A percentile compares a stretch with the other conserved stretches of the same genome.
These are phyloP conservation scores for Takashimella koratensis DNA, from an alignment of 1,284 basidiomycete species.

Conservation along the genomic window DNA sequence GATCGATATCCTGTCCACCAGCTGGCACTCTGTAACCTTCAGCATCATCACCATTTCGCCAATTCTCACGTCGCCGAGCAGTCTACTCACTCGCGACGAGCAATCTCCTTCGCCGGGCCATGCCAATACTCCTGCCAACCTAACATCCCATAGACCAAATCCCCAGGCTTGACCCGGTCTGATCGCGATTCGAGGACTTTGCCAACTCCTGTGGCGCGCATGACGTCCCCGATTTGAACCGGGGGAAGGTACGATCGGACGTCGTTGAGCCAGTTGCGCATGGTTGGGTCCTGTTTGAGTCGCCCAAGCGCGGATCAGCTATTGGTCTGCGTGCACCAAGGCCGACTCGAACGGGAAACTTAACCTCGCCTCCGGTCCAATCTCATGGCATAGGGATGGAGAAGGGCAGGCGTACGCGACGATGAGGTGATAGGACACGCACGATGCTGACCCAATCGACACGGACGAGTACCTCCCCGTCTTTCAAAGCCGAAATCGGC, in stretches of 20 bases:
- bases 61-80: not conserved
- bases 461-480: constrained; percentile 64
- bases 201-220: constrained; percentile 71
- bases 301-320: no score
- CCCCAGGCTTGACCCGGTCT: constrained; percentile 58
- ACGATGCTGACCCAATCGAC: constrained; percentile 68
- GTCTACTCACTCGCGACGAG: constrained; percentile 55
- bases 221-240: constrained; percentile 73
- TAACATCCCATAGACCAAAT: constrained; percentile 53
- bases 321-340: no score
- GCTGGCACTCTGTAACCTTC: constrained; percentile 52
- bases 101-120: constrained; percentile 56
- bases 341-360: no score
- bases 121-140: constrained; percentile 78
- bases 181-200: constrained; percentile 61
- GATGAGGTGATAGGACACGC: constrained; percentile 12
- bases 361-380: no score
- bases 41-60: not conserved
- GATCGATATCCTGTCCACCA: constrained; percentile 65
- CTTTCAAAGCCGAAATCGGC: constrained; percentile 55
- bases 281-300: constrained; percentile 66
- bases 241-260: constrained; percentile 55
- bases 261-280: constrained; percentile 77
- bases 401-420: no score
- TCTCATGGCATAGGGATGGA: no score